Conservation (phyloP, 2,329 filamentous ascomycete species). For the Arthrocladium fulminans region DNA sequence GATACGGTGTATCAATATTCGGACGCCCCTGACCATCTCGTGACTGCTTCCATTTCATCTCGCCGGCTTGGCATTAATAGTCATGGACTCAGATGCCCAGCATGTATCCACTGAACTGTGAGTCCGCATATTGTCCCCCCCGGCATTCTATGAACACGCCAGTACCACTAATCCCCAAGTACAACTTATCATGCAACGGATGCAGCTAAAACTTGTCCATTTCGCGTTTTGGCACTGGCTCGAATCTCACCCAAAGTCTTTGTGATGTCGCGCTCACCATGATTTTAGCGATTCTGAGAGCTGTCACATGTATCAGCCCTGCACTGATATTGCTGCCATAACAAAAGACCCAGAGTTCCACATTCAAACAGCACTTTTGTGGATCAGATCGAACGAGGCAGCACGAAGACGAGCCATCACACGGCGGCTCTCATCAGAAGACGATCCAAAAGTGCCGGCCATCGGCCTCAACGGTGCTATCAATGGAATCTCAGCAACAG, state of each 20-base stretch:
- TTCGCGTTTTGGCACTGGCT: neutral
- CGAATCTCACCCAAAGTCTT: neutral
- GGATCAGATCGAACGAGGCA: neutral
- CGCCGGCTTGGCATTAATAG: no score
- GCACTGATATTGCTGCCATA: conserved; percentile 2
- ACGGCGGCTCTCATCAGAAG: neutral
- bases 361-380: conserved; percentile 6
- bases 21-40: no score
- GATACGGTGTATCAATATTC: neutral
- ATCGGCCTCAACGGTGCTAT: neutral
- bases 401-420: neutral
- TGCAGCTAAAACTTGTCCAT: neutral
- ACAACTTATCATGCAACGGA: neutral
- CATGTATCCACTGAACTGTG: no score
- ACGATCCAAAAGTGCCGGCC: neutral
- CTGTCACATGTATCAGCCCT: neutral
- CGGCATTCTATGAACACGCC: no score
- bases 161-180: no score
- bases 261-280: conserved; percentile 7
- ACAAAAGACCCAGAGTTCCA: conserved; percentile 38
- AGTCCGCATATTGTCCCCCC: neutral
- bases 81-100: no score
- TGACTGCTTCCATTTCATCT: no score
- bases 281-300: neutral
- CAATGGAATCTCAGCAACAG: neutral